Percentiles rank a stretch among this genome's conserved stretches.
These are phyloP conservation scores for Thelonectria blattea DNA, from an alignment of 2,329 filamentous ascomycete species.

Conservation along the genomic window DNA sequence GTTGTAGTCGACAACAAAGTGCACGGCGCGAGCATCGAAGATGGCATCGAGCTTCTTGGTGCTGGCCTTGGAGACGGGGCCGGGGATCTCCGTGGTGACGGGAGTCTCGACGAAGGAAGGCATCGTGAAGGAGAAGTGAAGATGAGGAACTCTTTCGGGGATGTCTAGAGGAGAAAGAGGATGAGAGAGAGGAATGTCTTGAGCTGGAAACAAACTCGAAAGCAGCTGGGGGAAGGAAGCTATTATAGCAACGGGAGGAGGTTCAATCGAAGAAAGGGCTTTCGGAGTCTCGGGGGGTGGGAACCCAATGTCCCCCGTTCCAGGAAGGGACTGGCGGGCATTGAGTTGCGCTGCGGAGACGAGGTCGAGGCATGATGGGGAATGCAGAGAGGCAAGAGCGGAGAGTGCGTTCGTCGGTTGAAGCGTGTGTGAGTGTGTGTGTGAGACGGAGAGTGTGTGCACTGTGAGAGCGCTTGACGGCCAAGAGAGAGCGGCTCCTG, in stretches of 20 bases:
- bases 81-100: conserved; percentile 48
- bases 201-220: conserved; percentile 20
- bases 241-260: conserved; percentile 37
- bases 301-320: conserved; percentile 14
- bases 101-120: conserved; percentile 42
- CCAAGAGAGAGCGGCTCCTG: conserved; percentile 27
- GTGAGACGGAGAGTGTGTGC: background rate
- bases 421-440: background rate
- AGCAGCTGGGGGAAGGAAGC: conserved; percentile 30
- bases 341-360: conserved; percentile 16
- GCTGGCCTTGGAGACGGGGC: conserved; percentile 47
- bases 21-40: conserved; percentile 58
- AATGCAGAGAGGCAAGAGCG: background rate
- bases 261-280: conserved; percentile 9
- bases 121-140: conserved; percentile 35
- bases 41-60: conserved; percentile 52
- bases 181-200: conserved; percentile 23
- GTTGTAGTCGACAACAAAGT: conserved; percentile 60
- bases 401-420: background rate
- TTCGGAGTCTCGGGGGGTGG: conserved; percentile 6
- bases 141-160: conserved; percentile 13
- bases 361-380: background rate
- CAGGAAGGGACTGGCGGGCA: conserved; percentile 25
- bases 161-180: background rate
- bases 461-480: conserved; percentile 5